Percentiles rank a stretch among this genome's conserved stretches.
Evolutionary conservation across 495 filamentous ascomycete species (phyloP).

Genomic region (Daldinia caldariorum): DNA sequence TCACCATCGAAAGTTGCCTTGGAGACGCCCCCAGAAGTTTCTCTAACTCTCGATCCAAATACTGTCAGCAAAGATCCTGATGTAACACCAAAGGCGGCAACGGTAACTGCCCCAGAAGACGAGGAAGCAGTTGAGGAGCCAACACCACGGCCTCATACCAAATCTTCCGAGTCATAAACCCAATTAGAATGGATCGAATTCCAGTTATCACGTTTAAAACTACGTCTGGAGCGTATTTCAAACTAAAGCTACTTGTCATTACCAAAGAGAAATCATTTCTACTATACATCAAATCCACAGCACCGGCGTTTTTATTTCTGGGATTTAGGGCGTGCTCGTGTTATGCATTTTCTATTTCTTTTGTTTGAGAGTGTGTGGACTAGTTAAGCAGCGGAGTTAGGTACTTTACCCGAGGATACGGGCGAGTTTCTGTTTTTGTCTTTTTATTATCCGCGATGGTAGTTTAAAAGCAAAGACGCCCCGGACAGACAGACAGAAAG

Average conservation of each 20-base stretch:
- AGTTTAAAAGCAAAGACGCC: slow-evolving; percentile 26
- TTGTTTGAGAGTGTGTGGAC: slow-evolving; percentile 27
- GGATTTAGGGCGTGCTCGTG: slow-evolving; percentile 30
- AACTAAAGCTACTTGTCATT: not conserved
- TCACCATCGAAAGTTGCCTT: slow-evolving; percentile 22
- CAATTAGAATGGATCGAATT: not conserved
- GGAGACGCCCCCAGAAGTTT: slow-evolving; percentile 38
- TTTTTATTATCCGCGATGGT: slow-evolving; percentile 4
- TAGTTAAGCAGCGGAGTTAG: slow-evolving; percentile 43
- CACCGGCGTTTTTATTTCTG: slow-evolving; percentile 46
- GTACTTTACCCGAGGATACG: slow-evolving; percentile 18
- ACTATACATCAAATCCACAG: slow-evolving; percentile 34
- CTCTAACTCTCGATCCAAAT: slow-evolving; percentile 10
- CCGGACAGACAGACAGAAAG: not conserved
- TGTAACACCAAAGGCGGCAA: slow-evolving; percentile 38
- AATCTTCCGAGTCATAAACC: slow-evolving; percentile 23
- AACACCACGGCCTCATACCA: slow-evolving; percentile 34
- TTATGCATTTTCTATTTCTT: slow-evolving; percentile 40
- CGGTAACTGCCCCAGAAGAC: slow-evolving; percentile 17
- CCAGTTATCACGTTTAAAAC: not conserved
- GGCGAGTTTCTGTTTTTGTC: not conserved
- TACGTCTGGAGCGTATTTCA: not conserved
- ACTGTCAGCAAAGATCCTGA: slow-evolving; percentile 24
- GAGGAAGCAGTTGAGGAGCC: slow-evolving; percentile 34
- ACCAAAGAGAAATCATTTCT: slow-evolving; percentile 32